Base-by-base conservation (phyloP, 441 rosid species). In the Monsonia emarginata region DNA sequence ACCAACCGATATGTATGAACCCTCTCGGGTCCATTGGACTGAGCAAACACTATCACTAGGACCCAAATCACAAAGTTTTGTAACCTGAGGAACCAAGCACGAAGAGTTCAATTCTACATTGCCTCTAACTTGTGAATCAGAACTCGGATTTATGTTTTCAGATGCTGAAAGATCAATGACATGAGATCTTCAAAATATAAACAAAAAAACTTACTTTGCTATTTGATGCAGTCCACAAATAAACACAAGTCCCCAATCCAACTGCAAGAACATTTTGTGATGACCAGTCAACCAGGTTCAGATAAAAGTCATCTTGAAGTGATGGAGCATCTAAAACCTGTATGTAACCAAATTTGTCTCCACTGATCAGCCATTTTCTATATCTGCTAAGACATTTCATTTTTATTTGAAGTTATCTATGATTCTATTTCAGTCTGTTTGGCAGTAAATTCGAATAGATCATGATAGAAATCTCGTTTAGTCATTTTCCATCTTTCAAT, bases 311-410 rank as follows among this genome's bases (percentile, higher is more conserved):
- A 81, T 93, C 98, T 79, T 93, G 98, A 66, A 93, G 85, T 0
- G 97, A 90, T 25, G 98, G 98, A 5, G 98, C 98, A 81, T 93
- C 98, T 80, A 93, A 74, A 14, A 93, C 98, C 98, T 93, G 78
- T 77, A 68, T 30, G 68, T 31, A 52, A 42, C 14, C 48, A 16
- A 42, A 13, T 42, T 42, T 42, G 48, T 42, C 9, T 32, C 44
- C 44, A 38, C 11, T 38, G 16, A 18, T 42, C 48, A 42, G 48
- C 48, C 48, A 42, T 42, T 40, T 40, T 40, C 14, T 40, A 40
- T 4, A 40, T 10, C 46, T 10, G 3, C 3, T 40, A 40, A 9
- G n/a, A 40, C 14, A 10, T 40, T 3, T 0, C 46, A 10, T 1
- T 10, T 40, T 13, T n/a, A n/a, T n/a, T n/a, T n/a, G n/a, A n/a